Evolutionary conservation across 768 basidiomycete genomes (phyloP), one percentile per base, ranked within the genome.

Genomic region (Mycena metata): DNA sequence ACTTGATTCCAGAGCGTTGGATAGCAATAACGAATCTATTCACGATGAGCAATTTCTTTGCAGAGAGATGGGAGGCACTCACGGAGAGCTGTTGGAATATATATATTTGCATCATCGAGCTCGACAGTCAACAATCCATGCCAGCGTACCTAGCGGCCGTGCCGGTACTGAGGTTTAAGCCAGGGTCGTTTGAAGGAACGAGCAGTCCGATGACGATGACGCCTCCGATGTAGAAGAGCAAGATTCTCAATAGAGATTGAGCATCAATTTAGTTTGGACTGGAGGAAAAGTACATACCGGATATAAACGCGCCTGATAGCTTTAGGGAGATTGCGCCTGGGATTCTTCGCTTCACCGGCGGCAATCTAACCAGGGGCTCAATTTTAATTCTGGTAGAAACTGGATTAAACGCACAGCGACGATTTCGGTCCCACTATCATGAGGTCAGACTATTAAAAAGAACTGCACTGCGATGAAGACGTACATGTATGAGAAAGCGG

Each of bases 291-390:
- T 2, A 30, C 78, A 79, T 69, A 64, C 85, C 93, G 89, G 72
- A 91, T 86, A 79, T 91, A 94, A 54, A 93, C 91, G 50, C 89
- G 84, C 77, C 83, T 86, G 75, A 94, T 92, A 0, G 92, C 91
- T 71, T 84, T 84, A 8, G 86, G 87, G 42, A 88, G 73, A 72
- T 87, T 88, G 23, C 86, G 83, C 26, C 93, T 84, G 8, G 96
- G 96, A 79, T 96, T 96, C 79, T 92, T 95, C 0, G 94, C 91
- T 78, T 95, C 95, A n/a, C 91, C 94, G 26, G 94, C 94, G 66
- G 94, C 93, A 72, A 92, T 92, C 91, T 93, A 73, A 49, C 42
- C 42, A 55, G 49, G n/a, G n/a, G 35, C 43, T 64, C 41, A 74
- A 62, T 72, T 52, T 21, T 42, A 35, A 19, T 30, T 30, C 3